Evolutionary conservation across 164 flowering plant species (phyloP).

Genomic region (Houttuynia cordata): DNA sequence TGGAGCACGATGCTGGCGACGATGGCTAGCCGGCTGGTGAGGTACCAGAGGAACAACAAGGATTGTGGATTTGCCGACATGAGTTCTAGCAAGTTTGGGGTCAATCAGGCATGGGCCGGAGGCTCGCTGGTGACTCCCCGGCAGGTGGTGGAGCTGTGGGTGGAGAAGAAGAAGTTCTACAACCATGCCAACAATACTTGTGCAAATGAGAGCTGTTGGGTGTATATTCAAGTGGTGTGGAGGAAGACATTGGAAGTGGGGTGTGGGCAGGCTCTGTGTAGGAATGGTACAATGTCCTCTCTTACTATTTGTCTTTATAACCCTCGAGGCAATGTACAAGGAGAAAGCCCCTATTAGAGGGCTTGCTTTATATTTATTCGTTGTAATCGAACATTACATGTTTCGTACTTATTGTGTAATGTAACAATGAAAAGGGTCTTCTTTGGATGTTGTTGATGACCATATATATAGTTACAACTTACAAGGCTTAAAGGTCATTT

Average conservation of each 20-base stretch:
- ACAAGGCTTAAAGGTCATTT: no score
- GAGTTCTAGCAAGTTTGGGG: constrained; percentile 27
- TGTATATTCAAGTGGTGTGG: constrained; percentile 70
- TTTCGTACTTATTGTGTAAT: background rate
- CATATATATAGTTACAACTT: no score
- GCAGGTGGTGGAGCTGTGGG: constrained; percentile 46
- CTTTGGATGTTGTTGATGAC: background rate
- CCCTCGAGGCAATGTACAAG: constrained; percentile 52
- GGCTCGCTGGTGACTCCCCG: constrained; percentile 25
- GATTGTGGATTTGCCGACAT: constrained; percentile 38
- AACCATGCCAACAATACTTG: constrained; percentile 36
- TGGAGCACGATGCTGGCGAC: constrained; percentile 43
- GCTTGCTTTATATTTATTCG: background rate
- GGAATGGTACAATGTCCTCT: constrained; percentile 9
- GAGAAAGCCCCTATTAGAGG: constrained; percentile 48
- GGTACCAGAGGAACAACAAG: constrained; percentile 43
- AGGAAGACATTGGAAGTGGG: constrained; percentile 33
- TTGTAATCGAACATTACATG: background rate
- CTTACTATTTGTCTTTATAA: constrained; percentile 47
- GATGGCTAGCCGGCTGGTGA: constrained; percentile 21
- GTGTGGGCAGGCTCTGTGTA: constrained; percentile 46
- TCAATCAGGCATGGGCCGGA: constrained; percentile 33
- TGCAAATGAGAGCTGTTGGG: constrained; percentile 28
- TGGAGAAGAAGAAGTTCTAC: constrained; percentile 45
- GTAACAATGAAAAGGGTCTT: background rate